Evolutionary conservation across 2,329 filamentous ascomycete species (phyloP).

Genomic region (Trichoderma aggressivum): DNA sequence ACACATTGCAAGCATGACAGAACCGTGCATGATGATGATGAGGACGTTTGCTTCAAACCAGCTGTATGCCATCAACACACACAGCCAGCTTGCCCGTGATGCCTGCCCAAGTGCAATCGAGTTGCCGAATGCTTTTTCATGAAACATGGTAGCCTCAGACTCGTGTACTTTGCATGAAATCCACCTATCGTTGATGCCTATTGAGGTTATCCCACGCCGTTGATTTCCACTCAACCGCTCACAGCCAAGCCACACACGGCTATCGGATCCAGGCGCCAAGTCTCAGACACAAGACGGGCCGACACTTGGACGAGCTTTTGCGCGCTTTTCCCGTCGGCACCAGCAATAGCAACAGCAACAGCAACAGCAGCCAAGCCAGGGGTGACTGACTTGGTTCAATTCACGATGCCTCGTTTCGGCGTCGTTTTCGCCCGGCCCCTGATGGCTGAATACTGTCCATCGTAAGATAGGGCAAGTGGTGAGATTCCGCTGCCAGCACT

Average conservation of each 20-base stretch:
- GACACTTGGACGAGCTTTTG: slow-evolving; percentile 13
- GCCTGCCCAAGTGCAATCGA: background rate
- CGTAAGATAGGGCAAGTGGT: background rate
- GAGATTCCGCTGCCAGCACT: background rate
- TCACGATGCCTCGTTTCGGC: slow-evolving; percentile 12
- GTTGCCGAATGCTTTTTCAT: background rate
- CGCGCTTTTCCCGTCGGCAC: slow-evolving; percentile 12
- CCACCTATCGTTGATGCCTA: background rate
- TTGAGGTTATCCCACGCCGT: background rate
- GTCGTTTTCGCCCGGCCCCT: background rate
- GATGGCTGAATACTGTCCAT: background rate
- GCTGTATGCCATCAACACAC: background rate
- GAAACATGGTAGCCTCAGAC: background rate
- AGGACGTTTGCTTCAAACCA: background rate
- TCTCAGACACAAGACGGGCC: slow-evolving; percentile 16
- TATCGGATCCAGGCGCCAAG: slow-evolving; percentile 13
- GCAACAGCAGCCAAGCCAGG: background rate
- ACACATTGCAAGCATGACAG: background rate
- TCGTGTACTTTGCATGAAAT: background rate
- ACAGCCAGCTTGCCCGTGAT: background rate
- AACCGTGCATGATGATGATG: background rate
- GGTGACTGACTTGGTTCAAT: background rate
- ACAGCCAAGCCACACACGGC: background rate
- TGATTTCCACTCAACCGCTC: slow-evolving; percentile 2
- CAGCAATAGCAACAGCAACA: background rate